A percentile compares a stretch with the other conserved stretches of the same genome.
Evolutionary conservation across 1,284 basidiomycete genomes (phyloP).

Genomic region (Sporisorium reilianum): DNA sequence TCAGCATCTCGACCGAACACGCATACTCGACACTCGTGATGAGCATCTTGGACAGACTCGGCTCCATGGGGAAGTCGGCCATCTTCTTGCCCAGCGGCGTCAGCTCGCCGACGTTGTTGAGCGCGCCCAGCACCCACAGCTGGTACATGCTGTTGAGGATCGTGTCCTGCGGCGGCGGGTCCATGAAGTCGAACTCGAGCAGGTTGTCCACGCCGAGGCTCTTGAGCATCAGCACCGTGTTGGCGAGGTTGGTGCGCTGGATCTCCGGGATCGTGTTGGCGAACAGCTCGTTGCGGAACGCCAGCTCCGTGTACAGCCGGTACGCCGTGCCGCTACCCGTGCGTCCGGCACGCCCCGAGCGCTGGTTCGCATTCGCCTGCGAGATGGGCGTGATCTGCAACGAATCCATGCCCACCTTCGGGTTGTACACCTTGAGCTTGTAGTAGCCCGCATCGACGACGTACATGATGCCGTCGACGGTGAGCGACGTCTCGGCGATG

Average conservation of each 20-base stretch:
- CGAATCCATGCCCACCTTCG: slow-evolving; percentile 98
- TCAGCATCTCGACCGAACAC: slow-evolving; percentile 95
- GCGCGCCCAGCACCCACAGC: slow-evolving; percentile 95
- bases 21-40: slow-evolving; percentile 93
- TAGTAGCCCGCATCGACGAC: slow-evolving; percentile 97
- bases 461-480: slow-evolving; percentile 96
- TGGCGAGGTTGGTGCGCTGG: slow-evolving; percentile 95
- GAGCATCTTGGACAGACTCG: slow-evolving; percentile 97
- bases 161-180: slow-evolving; percentile 81
- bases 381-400: slow-evolving; percentile 95
- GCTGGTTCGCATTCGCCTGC: slow-evolving; percentile 95
- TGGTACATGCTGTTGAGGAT: slow-evolving; percentile 93
- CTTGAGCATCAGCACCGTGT: slow-evolving; percentile 94
- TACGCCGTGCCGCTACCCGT: slow-evolving; percentile 90
- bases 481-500: slow-evolving; percentile 95
- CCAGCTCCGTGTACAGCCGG: slow-evolving; percentile 95
- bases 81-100: slow-evolving; percentile 93
- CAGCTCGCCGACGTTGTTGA: slow-evolving; percentile 97
- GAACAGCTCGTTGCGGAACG: slow-evolving; percentile 94
- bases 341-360: slow-evolving; percentile 93
- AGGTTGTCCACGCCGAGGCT: slow-evolving; percentile 93
- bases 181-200: slow-evolving; percentile 99
- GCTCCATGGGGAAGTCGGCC: slow-evolving; percentile 86
- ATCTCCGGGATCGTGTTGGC: slow-evolving; percentile 98
- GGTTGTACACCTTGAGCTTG: slow-evolving; percentile 98